phyloP scores from a whole-genome alignment of 257 asterid species.

The Rubia yunnanensis region DNA sequence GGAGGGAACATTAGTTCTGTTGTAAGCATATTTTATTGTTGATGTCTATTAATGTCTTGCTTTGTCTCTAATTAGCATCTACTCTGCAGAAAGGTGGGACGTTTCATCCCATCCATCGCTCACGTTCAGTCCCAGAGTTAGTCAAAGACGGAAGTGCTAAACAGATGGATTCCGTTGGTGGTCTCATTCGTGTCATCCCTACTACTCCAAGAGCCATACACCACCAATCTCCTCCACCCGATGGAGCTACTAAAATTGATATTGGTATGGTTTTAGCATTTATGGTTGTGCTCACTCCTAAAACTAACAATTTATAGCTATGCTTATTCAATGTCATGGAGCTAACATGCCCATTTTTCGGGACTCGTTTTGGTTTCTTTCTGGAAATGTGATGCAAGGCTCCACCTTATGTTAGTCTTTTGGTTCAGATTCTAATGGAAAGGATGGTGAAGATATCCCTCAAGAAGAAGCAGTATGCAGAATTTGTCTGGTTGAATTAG shows the following conservation, averaged over 20 bases:
- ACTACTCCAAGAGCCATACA: slow-evolving; percentile 43
- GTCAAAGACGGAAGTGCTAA: slow-evolving; percentile 50
- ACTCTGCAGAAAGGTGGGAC: slow-evolving; percentile 47
- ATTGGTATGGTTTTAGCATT: slow-evolving; percentile 31
- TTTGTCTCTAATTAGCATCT: slow-evolving; percentile 16
- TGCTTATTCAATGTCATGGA: not conserved
- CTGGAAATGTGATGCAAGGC: slow-evolving; percentile 13
- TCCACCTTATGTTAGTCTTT: slow-evolving; percentile 25
- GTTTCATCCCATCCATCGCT: slow-evolving; percentile 58
- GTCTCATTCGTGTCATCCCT: slow-evolving; percentile 61
- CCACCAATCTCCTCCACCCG: slow-evolving; percentile 26
- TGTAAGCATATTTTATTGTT: slow-evolving; percentile 33
- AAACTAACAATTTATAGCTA: too few relatives aligned
- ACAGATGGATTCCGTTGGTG: slow-evolving; percentile 45
- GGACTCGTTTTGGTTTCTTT: not conserved
- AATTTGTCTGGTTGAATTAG: slow-evolving; percentile 79
- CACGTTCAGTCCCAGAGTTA: slow-evolving; percentile 70
- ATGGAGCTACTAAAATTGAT: slow-evolving; percentile 27
- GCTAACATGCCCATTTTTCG: not conserved
- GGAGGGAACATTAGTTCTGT: slow-evolving; percentile 38
- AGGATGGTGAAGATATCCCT: slow-evolving; percentile 62
- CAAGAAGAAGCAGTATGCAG: slow-evolving; percentile 89
- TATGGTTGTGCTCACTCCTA: not conserved
- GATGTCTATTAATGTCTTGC: not conserved
- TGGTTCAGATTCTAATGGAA: slow-evolving; percentile 43